Percentiles rank a stretch among this genome's conserved stretches.
phyloP scores from a whole-genome alignment of 75 land plant species.

The Cunninghamia lanceolata region DNA sequence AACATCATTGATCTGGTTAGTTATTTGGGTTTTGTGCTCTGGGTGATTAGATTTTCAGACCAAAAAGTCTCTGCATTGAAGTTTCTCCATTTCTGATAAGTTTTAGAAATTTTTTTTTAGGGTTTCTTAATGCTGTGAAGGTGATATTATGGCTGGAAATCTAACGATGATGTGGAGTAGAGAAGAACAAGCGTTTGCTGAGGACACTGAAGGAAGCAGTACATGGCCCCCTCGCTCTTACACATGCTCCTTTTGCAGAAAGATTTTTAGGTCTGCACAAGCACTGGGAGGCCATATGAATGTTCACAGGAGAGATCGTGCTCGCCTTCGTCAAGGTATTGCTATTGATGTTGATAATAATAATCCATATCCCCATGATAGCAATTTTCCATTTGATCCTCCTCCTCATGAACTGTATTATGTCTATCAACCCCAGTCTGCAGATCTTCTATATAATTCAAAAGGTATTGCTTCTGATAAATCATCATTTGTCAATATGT shows the following conservation, averaged over 20 bases:
- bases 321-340: constrained; percentile 45
- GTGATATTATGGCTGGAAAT: constrained; percentile 12
- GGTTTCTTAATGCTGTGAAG: background rate
- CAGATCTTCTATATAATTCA: background rate
- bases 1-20: background rate
- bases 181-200: constrained; percentile 63
- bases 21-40: constrained; percentile 9
- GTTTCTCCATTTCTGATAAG: background rate
- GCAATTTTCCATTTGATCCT: background rate
- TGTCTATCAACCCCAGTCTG: background rate
- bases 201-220: constrained; percentile 40
- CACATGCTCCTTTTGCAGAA: constrained; percentile 70
- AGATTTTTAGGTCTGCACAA: constrained; percentile 80
- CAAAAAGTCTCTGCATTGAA: background rate
- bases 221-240: constrained; percentile 68
- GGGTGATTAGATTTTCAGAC: constrained; percentile 9
- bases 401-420: background rate
- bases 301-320: constrained; percentile 69
- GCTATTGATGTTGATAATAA: background rate
- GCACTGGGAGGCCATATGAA: constrained; percentile 92
- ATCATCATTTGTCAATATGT: background rate
- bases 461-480: background rate
- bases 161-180: constrained; percentile 30
- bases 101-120: background rate
- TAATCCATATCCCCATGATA: background rate